Evolutionary conservation across 2,329 filamentous ascomycete genomes (phyloP).

Genomic region (Aspergillus novoparasiticus): DNA sequence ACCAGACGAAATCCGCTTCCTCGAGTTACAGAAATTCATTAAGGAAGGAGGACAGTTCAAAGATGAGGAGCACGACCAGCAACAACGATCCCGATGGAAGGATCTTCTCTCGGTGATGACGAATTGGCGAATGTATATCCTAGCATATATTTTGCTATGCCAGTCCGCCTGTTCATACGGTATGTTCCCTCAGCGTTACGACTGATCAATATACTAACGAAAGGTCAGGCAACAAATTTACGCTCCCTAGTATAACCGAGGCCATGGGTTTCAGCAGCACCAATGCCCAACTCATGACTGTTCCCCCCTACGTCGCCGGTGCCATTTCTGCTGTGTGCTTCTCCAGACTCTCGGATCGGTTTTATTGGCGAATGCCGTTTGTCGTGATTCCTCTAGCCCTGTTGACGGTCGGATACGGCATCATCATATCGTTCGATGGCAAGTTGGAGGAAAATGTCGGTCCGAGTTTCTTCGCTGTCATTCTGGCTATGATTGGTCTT

Average conservation of each 20-base stretch:
- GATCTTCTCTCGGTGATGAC: constrained; percentile 13
- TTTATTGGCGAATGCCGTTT: constrained; percentile 31
- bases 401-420: constrained; percentile 19
- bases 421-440: constrained; percentile 27
- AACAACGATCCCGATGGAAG: constrained; percentile 5
- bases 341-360: constrained; percentile 24
- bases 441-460: constrained; percentile 23
- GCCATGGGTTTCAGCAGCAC: constrained; percentile 39
- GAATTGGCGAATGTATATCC: constrained; percentile 18
- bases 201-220: constrained; percentile 21
- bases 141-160: constrained; percentile 34
- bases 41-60: constrained; percentile 13
- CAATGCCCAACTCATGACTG: constrained; percentile 35
- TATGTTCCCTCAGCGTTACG: constrained; percentile 17
- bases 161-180: constrained; percentile 25
- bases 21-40: constrained; percentile 15
- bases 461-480: constrained; percentile 25
- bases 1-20: constrained; percentile 34
- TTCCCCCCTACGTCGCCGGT: constrained; percentile 30
- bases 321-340: constrained; percentile 28
- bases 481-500: constrained; percentile 26
- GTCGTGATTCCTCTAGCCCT: constrained; percentile 20
- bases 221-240: constrained; percentile 36
- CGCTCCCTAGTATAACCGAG: constrained; percentile 41
- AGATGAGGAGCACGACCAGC: not conserved